Conservation (phyloP, 768 basidiomycete genomes). For the Infundibulicybe gibba region DNA sequence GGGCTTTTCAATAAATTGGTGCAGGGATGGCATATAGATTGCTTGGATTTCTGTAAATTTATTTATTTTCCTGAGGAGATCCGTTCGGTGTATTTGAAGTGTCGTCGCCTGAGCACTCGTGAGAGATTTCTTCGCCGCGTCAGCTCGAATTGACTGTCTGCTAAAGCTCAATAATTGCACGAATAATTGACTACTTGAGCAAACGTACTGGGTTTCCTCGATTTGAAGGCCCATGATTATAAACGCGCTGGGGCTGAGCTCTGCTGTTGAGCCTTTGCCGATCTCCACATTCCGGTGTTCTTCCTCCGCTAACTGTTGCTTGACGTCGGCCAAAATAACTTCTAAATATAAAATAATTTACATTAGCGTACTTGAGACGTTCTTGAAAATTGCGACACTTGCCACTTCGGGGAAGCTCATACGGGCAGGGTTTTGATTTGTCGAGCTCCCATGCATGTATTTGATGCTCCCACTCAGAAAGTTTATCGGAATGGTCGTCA, state of each 20-base stretch:
- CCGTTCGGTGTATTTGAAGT: constrained; percentile 4
- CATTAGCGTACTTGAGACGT: no score
- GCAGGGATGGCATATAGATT: constrained; percentile 8
- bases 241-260: background rate
- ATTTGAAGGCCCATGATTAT: background rate
- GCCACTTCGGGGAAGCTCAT: constrained; percentile 10
- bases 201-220: background rate
- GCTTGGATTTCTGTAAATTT: constrained; percentile 8
- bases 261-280: background rate
- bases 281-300: constrained; percentile 4
- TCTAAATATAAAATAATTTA: constrained; percentile 3
- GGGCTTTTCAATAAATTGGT: no score
- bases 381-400: background rate
- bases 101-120: constrained; percentile 3
- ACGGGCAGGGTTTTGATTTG: constrained; percentile 6
- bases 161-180: background rate
- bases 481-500: constrained; percentile 5
- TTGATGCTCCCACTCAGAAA: constrained; percentile 9
- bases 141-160: constrained; percentile 1
- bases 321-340: constrained; percentile 7
- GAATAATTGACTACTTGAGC: background rate
- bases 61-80: constrained; percentile 10
- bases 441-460: constrained; percentile 11
- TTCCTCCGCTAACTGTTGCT: constrained; percentile 9
- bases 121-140: background rate